Evolutionary conservation across 805 yeast genomes (phyloP).

Genomic region (Brettanomyces custersianus): DNA sequence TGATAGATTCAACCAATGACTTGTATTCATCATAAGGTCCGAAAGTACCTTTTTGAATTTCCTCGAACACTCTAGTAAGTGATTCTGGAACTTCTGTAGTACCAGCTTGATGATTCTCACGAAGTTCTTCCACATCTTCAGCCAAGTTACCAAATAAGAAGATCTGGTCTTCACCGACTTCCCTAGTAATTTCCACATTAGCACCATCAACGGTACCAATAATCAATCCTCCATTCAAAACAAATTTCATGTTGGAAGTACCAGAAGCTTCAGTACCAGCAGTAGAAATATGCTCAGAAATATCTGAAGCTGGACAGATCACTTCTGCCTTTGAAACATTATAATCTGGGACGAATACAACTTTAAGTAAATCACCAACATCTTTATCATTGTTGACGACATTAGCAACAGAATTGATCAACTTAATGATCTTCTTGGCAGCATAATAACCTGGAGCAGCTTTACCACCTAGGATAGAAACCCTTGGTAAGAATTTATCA

Average conservation of each 20-base stretch:
- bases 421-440: conserved; percentile 84
- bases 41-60: conserved; percentile 61
- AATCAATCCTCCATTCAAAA: conserved; percentile 86
- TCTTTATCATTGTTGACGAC: conserved; percentile 75
- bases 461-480: conserved; percentile 84
- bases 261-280: conserved; percentile 98
- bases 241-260: conserved; percentile 93
- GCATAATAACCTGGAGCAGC: conserved; percentile 97
- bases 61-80: conserved; percentile 52
- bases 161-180: conserved; percentile 87
- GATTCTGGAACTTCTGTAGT: conserved; percentile 52
- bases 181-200: conserved; percentile 89
- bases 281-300: conserved; percentile 89
- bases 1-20: conserved; percentile 60
- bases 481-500: conserved; percentile 59
- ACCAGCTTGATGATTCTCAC: conserved; percentile 63
- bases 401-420: conserved; percentile 71
- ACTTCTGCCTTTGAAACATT: conserved; percentile 92
- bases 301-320: conserved; percentile 81
- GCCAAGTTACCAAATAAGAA: conserved; percentile 86
- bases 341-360: conserved; percentile 84
- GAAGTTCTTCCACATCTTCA: conserved; percentile 79
- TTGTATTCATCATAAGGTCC: conserved; percentile 61
- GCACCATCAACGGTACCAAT: conserved; percentile 98
- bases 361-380: conserved; percentile 69